A percentile compares a stretch with the other conserved stretches of the same genome.
These are phyloP conservation scores for Phytophthora quininea DNA, from an alignment of 352 stramenopile genomes.

Conservation along the genomic window DNA sequence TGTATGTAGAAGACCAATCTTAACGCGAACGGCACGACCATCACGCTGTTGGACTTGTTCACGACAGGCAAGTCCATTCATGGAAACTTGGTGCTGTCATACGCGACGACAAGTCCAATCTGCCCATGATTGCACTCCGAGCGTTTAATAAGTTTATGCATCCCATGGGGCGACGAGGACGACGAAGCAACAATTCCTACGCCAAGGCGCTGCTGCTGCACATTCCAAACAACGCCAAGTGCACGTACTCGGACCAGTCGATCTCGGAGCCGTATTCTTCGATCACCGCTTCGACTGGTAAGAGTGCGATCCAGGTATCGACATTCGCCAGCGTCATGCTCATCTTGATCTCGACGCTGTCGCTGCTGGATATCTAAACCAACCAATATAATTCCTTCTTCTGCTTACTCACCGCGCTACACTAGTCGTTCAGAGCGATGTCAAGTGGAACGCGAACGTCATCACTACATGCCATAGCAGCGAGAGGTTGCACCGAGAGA, in stretches of 20 bases:
- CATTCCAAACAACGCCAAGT: constrained; percentile 34
- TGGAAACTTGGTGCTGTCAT: constrained; percentile 31
- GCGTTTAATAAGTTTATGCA: constrained; percentile 22
- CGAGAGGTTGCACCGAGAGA: too few species aligned
- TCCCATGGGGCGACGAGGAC: neutral
- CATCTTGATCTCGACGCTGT: neutral
- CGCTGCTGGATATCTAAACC: too few species aligned
- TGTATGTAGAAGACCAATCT: constrained; percentile 28
- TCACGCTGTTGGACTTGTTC: constrained; percentile 48
- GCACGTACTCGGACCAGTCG: constrained; percentile 33
- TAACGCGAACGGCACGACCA: constrained; percentile 7
- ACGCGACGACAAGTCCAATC: constrained; percentile 17
- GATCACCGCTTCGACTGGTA: neutral
- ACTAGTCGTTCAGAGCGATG: too few species aligned
- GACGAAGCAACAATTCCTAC: neutral
- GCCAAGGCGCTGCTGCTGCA: constrained; percentile 29
- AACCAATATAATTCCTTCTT: too few species aligned
- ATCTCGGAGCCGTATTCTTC: constrained; percentile 24
- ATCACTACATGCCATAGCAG: too few species aligned
- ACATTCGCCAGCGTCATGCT: neutral
- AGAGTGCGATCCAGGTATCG: neutral
- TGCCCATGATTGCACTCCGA: constrained; percentile 32
- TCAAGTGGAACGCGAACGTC: too few species aligned
- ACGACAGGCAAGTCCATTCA: constrained; percentile 42
- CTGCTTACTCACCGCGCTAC: too few species aligned